A percentile compares a stretch with the other conserved stretches of the same genome.
These are phyloP conservation scores for Pseudogymnoascus sp. DNA, from an alignment of 2,329 filamentous ascomycete genomes.

Conservation along the genomic window DNA sequence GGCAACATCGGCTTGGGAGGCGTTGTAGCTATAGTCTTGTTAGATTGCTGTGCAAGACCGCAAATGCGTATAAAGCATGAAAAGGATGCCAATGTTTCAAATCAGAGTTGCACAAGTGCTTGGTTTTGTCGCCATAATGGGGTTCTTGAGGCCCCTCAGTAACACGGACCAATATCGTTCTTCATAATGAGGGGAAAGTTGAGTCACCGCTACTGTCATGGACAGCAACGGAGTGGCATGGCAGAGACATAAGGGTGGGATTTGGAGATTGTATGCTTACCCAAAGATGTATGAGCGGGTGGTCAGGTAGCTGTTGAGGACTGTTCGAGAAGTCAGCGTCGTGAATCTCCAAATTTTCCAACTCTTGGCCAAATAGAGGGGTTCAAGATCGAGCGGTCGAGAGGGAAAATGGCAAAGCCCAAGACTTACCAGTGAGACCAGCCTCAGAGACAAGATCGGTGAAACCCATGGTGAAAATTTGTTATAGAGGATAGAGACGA, in stretches of 20 bases:
- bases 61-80: conserved; percentile 17
- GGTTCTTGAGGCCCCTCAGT: conserved; percentile 92
- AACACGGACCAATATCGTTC: conserved; percentile 94
- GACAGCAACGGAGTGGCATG: conserved; percentile 18
- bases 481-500: neutral
- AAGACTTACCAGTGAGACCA: conserved; percentile 46
- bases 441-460: conserved; percentile 59
- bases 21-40: conserved; percentile 38
- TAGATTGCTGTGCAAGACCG: conserved; percentile 14
- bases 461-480: conserved; percentile 53
- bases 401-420: conserved; percentile 19
- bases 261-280: conserved; percentile 47
- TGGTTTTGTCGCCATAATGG: conserved; percentile 69
- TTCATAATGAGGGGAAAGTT: conserved; percentile 47
- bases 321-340: conserved; percentile 36
- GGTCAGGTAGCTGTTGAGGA: conserved; percentile 66
- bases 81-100: conserved; percentile 20
- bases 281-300: conserved; percentile 77
- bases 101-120: conserved; percentile 75
- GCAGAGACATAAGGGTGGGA: conserved; percentile 16
- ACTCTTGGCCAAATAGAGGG: conserved; percentile 10
- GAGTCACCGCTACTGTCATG: conserved; percentile 1
- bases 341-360: conserved; percentile 10
- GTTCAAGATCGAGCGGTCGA: conserved; percentile 8
- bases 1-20: conserved; percentile 93